Conservation (phyloP, 805 yeast species). For the Suhomyces faveliae region DNA sequence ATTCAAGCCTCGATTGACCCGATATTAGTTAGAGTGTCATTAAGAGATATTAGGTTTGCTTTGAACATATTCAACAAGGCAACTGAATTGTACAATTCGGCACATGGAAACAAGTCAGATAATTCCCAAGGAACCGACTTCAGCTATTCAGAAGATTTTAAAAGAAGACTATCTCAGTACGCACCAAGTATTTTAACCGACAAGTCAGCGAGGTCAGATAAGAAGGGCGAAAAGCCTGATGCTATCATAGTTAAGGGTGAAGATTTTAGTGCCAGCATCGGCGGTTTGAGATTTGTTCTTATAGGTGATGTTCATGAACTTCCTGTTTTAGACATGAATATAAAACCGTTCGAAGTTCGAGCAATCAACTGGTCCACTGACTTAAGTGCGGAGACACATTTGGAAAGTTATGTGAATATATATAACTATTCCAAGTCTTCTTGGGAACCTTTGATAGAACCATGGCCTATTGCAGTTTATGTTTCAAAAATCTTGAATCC, state of each 20-base stretch:
- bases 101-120: conserved; percentile 14
- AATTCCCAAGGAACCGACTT: conserved; percentile 26
- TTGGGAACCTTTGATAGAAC: conserved; percentile 94
- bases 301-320: conserved; percentile 91
- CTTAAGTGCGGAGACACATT: conserved; percentile 61
- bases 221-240: conserved; percentile 15
- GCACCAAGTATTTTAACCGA: conserved; percentile 67
- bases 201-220: conserved; percentile 34
- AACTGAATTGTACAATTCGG: conserved; percentile 45
- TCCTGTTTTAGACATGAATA: conserved; percentile 77
- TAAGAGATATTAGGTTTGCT: conserved; percentile 84
- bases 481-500: conserved; percentile 51
- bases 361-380: conserved; percentile 88
- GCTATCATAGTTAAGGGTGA: conserved; percentile 63
- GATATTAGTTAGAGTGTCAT: conserved; percentile 72
- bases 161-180: conserved; percentile 56
- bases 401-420: conserved; percentile 68
- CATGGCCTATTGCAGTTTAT: conserved; percentile 78
- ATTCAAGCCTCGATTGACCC: conserved; percentile 78
- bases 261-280: conserved; percentile 59
- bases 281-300: conserved; percentile 76
- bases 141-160: conserved; percentile 62
- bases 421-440: conserved; percentile 86
- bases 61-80: conserved; percentile 71
- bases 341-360: conserved; percentile 63